A percentile compares a stretch with the other conserved stretches of the same genome.
phyloP scores from a whole-genome alignment of 805 yeast species.

The Kuraishia capsulata region DNA sequence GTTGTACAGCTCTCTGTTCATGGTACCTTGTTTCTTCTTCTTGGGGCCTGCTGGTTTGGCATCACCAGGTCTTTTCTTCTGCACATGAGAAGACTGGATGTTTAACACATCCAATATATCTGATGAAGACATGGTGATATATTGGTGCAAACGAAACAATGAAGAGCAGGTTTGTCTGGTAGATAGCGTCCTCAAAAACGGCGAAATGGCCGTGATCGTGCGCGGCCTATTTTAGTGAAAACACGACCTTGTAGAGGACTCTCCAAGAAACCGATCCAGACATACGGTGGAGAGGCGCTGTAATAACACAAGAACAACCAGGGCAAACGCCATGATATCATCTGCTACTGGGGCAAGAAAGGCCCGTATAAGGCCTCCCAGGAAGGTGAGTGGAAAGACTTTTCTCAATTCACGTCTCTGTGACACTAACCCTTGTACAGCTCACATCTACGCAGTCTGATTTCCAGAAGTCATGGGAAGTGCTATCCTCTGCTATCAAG shows the following conservation, averaged over 20 bases:
- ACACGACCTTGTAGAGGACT: too few species aligned
- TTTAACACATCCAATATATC: slow-evolving; percentile 75
- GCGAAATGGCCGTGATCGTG: too few species aligned
- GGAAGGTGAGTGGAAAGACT: slow-evolving; percentile 27
- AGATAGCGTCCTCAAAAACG: too few species aligned
- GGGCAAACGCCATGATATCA: too few species aligned
- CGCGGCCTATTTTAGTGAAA: too few species aligned
- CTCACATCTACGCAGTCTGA: background rate
- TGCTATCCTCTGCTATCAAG: slow-evolving; percentile 55
- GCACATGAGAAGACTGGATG: slow-evolving; percentile 40
- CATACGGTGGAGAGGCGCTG: too few species aligned
- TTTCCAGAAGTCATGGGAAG: slow-evolving; percentile 60
- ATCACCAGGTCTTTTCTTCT: slow-evolving; percentile 23
- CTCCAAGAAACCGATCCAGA: too few species aligned
- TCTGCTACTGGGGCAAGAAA: slow-evolving; percentile 26
- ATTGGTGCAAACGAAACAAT: too few species aligned
- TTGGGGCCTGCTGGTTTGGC: slow-evolving; percentile 15
- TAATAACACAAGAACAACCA: too few species aligned
- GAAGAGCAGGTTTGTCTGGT: too few species aligned
- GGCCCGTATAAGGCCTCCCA: slow-evolving; percentile 61
- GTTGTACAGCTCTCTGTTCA: slow-evolving; percentile 84
- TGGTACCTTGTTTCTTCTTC: slow-evolving; percentile 41
- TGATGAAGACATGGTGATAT: slow-evolving; percentile 21
- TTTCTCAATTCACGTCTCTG: slow-evolving; percentile 15
- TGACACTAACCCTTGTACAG: slow-evolving; percentile 10